Base-by-base conservation (phyloP, 2,329 filamentous ascomycete genomes). In the Epichloe gansuensis region DNA sequence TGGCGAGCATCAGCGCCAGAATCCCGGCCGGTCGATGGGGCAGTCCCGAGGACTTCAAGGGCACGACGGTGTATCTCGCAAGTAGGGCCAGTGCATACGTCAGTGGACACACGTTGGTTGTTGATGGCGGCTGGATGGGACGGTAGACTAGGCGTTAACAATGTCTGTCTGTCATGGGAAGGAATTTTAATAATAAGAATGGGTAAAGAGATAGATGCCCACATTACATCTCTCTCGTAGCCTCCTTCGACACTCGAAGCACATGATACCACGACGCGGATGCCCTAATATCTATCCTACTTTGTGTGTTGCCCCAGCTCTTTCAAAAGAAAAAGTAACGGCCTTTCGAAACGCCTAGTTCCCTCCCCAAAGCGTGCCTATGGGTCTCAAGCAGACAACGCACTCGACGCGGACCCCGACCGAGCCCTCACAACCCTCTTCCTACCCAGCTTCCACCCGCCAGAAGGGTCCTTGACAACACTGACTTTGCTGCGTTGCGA, bases 101-200 rank as follows among this genome's bases (percentile, higher is more conserved):
- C 39, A 88, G 79, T 59, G 90, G 90, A 0, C 87, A 95, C 69
- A 74, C 89, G 5, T 64, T 95, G 59, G 84, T 86, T 28, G 87
- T 95, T 46, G 91, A 95, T 68, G 90, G 90, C 7, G 90, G 90
- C 11, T 95, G 88, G 89, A 94, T 95, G 89, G 89, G 87, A 1
- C 75, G 88, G 74, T 94, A 31, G 11, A 35, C 28, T 31, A 31
- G 28, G 28, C 28, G 28, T 31, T 9, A 31, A 31, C 28, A 31
- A 31, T 2, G 0, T 31, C 8, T 31, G 28, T n/a, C n/a, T 31
- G 28, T 31, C 28, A 31, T 31, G 28, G 8, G 17, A 31, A 31
- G 8, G 28, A 11, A 11, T 4, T 31, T 31, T 4, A 12, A 17
- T 13, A 17, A 50, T 23, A 15, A 1, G 11, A 37, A 38, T n/a